Base-by-base conservation (phyloP, 441 rosid species). In the Eutrema salsugineum region DNA sequence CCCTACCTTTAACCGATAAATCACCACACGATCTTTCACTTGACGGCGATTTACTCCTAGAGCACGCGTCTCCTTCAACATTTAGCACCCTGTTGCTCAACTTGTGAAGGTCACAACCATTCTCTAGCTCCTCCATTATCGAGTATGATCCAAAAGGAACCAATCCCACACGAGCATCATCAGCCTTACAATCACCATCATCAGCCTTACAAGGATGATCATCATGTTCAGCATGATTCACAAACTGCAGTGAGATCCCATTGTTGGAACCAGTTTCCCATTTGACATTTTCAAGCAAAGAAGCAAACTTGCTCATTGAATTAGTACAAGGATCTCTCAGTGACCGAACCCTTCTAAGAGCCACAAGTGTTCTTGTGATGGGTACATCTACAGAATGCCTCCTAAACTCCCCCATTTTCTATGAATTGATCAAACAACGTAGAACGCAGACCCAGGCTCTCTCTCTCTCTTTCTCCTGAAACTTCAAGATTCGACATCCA, bases 371-470 rank as follows among this genome's bases (percentile, higher is more conserved):
- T 79, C 90, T 91, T 28, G 99, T 81, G 43, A 94, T 88, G 15
- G 97, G 99, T 57, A 91, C 69, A 74, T 94, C 99, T 42, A 94
- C 89, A 11, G 97, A 94, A 81, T 91, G 97, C 61, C 99, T 77
- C 77, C 97, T 69, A 67, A 87, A 89, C 35, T 91, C 96, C 75
- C 78, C 81, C 84, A 81, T 87, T 43, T 47, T n/a, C n/a, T n/a
- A n/a, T n/a, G n/a, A n/a, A n/a, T n/a, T n/a, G n/a, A n/a, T n/a
- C n/a, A n/a, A n/a, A n/a, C n/a, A n/a, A n/a, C n/a, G n/a, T n/a
- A n/a, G 8, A 69, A 50, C 33, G 43, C 53, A 67, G 54, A 43
- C 46, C 36, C 56, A 5, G 17, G 14, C 22, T 35, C 59, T 2
- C 40, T 40, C 51, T 35, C 20, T 53, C 68, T 19, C 6, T 46